phyloP scores from a whole-genome alignment of 2,329 filamentous ascomycete species.

The Leptographium galeiforme region DNA sequence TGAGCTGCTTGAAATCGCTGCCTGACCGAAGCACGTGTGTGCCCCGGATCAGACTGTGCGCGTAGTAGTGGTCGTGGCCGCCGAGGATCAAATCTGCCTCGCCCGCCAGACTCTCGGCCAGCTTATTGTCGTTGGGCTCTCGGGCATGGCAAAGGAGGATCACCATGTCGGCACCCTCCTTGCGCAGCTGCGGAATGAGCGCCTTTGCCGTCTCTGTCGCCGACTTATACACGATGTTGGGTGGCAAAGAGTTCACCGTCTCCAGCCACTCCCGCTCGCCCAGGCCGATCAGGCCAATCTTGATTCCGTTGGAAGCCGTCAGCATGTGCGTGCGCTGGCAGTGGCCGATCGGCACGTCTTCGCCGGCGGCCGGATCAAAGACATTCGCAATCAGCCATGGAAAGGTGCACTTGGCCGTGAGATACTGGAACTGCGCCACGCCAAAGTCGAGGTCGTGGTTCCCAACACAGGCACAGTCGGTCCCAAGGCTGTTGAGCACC shows the following conservation, averaged over 20 bases:
- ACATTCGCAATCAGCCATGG: conserved; percentile 88
- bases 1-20: conserved; percentile 84
- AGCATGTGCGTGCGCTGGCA: conserved; percentile 64
- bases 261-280: conserved; percentile 82
- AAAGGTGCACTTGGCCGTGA: conserved; percentile 64
- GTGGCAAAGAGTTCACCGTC: conserved; percentile 76
- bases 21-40: conserved; percentile 78
- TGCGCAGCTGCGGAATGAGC: conserved; percentile 58
- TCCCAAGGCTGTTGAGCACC: conserved; percentile 64
- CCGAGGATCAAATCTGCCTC: conserved; percentile 76
- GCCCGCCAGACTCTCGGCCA: conserved; percentile 61
- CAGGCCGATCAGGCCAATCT: conserved; percentile 72
- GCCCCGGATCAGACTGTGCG: conserved; percentile 62
- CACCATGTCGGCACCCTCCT: conserved; percentile 69
- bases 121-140: conserved; percentile 79
- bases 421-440: conserved; percentile 61
- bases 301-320: conserved; percentile 70
- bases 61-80: conserved; percentile 84
- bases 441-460: conserved; percentile 94
- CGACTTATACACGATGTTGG: conserved; percentile 69
- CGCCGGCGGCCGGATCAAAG: conserved; percentile 67
- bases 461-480: conserved; percentile 71
- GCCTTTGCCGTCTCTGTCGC: conserved; percentile 63
- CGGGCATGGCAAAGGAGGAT: conserved; percentile 75
- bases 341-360: conserved; percentile 60